A percentile compares a stretch with the other conserved stretches of the same genome.
phyloP scores from a whole-genome alignment of 352 stramenopile species.

The Globisporangium orthogonon region DNA sequence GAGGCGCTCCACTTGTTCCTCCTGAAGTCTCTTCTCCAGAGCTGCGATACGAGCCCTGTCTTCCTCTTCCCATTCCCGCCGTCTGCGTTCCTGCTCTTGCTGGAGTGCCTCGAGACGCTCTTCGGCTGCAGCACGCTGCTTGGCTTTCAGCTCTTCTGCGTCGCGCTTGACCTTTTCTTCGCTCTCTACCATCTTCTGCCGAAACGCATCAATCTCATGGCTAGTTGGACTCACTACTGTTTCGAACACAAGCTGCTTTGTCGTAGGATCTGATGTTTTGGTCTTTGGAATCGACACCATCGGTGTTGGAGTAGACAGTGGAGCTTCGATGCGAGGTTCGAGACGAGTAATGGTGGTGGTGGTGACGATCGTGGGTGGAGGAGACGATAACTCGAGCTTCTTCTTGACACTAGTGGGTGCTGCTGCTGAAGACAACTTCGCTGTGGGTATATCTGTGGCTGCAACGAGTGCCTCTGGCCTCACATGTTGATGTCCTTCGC shows the following conservation, averaged over 20 bases:
- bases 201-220: conserved; percentile 25
- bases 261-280: background rate
- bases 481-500: conserved; percentile 3
- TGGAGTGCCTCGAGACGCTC: conserved; percentile 46
- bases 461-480: background rate
- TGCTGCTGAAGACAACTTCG: background rate
- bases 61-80: conserved; percentile 63
- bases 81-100: conserved; percentile 58
- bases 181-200: conserved; percentile 33
- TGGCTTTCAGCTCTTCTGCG: conserved; percentile 32
- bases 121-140: conserved; percentile 44
- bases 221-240: too few relatives aligned
- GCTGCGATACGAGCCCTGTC: conserved; percentile 37
- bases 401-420: background rate
- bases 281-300: too few relatives aligned
- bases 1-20: conserved; percentile 33
- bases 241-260: background rate
- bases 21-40: conserved; percentile 39
- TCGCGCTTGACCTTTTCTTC: conserved; percentile 34
- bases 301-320: too few relatives aligned
- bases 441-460: too few relatives aligned
- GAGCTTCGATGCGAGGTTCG: too few relatives aligned
- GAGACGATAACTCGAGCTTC: background rate
- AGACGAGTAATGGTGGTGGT: background rate
- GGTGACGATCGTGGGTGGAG: background rate